phyloP scores from a whole-genome alignment of 2,329 filamentous ascomycete species.

The Aspergillus udagawae region DNA sequence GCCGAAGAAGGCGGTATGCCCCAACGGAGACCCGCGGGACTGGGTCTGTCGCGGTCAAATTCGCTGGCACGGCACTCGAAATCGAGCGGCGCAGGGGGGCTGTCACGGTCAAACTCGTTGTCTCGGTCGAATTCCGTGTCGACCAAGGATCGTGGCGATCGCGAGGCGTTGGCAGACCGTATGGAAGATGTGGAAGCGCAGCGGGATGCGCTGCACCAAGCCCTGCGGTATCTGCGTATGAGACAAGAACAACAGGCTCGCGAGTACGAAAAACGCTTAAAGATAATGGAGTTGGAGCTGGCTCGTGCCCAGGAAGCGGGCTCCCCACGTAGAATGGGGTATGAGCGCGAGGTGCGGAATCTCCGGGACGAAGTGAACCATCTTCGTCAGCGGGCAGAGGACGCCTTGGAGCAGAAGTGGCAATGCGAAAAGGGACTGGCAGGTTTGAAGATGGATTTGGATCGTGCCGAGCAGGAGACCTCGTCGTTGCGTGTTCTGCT shows the following conservation, averaged over 20 bases:
- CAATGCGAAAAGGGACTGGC: conserved; percentile 86
- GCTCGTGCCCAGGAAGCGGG: conserved; percentile 63
- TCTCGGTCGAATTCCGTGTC: conserved; percentile 55
- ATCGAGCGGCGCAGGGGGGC: conserved; percentile 33
- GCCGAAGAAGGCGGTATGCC: conserved; percentile 52
- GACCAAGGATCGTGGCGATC: conserved; percentile 55
- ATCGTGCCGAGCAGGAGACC: conserved; percentile 91
- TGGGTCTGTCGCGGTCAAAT: conserved; percentile 61
- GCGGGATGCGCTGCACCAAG: conserved; percentile 83
- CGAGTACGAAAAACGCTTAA: conserved; percentile 78
- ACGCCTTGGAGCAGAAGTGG: conserved; percentile 93
- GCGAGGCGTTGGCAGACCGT: conserved; percentile 69
- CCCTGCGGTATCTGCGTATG: conserved; percentile 78
- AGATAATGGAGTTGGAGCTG: conserved; percentile 71
- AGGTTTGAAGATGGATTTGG: conserved; percentile 92
- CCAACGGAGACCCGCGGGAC: conserved; percentile 42
- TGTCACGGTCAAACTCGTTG: conserved; percentile 47
- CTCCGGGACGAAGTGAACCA: conserved; percentile 81
- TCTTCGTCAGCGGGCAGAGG: conserved; percentile 81
- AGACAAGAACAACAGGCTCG: conserved; percentile 80
- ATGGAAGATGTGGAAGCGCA: conserved; percentile 92
- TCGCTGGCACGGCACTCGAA: conserved; percentile 58
- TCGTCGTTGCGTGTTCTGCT: conserved; percentile 73
- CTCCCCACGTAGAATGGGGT: conserved; percentile 71
- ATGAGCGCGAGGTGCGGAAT: conserved; percentile 75